Evolutionary conservation across 106 monocot genomes (phyloP), one percentile per base, ranked within the genome.

Genomic region (Agapanthus africanus): DNA sequence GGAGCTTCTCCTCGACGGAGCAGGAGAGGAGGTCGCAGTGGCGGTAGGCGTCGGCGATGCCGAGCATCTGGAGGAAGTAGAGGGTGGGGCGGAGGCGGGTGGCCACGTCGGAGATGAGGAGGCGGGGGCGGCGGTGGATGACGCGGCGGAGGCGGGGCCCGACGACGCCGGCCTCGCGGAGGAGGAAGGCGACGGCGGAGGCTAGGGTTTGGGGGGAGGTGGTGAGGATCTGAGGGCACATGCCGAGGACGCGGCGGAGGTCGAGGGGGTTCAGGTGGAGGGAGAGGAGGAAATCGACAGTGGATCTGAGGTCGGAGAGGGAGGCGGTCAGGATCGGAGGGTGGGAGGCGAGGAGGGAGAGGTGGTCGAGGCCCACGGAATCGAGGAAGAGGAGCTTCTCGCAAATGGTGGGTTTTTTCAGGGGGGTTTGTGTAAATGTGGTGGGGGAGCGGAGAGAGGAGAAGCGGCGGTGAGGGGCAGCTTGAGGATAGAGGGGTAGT

Each of bases 51-150:
- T 76, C 69, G 19, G 70, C 6, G 41, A 91, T 50, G 57, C 91
- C 85, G 26, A 95, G 79, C 74, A 79, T 76, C 34, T 76, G 81
- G 46, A 95, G 85, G 83, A 95, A 95, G 81, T 91, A 84, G 59
- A 89, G 82, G 2, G 82, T 79, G 51, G 82, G 85, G 28, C 79
- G 73, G 60, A 84, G 84, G 30, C 72, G 74, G 18, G 40, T 26
- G 30, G 78, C 73, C 37, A 88, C 84, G 67, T 68, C 61, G 69
- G 88, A 88, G 40, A 84, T 59, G 25, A 88, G 77, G 25, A 85
- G 82, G 11, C 85, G 68, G 2, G 85, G 88, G 11, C 85, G 79
- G 31, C 90, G 82, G 30, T 65, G 49, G 70, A 84, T 70, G 59
- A 78, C 71, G 63, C 67, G 72, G 54, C 79, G 79, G 54, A 91